Base-by-base conservation (phyloP, 805 yeast genomes). In the Maudiozyma turicensis region DNA sequence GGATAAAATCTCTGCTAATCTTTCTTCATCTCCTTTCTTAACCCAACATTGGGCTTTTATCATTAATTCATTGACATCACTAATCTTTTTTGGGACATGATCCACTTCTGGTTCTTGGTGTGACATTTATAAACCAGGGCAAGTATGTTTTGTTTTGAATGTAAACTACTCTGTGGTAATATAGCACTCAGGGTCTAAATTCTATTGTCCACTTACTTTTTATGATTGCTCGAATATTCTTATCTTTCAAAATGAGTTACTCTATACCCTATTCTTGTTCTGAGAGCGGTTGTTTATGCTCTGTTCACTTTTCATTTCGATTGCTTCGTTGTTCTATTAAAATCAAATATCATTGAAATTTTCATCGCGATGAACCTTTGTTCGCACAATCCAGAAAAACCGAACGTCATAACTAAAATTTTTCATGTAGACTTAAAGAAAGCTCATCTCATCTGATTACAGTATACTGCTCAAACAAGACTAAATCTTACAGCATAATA, bases 1-100 rank as follows among this genome's bases (percentile, higher is more conserved):
- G 15, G 90, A 87, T 43, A 93, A 70, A 41, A 93, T 80, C 63
- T 93, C 99, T 1, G 98, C 97, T 34, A 81, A 64, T 52, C 96
- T 73, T 52, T 74, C 76, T 54, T 84, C 89, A 31, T 80, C 86
- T 59, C 89, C 96, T 64, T 93, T 91, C 51, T 72, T 72, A 6
- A 86, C 95, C 66, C 74, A 84, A 28, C 88, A 84, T 63, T 87
- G 88, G 61, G 95, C 85, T 14, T 96, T 96, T 3, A 82, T 73
- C 7, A 75, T 64, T 32, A 87, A 71, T 50, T 82, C 86, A 7
- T 75, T 78, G 0, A 68, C 59, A 20, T 55, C 57, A 11, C 56
- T 57, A 8, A 71, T 50, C 47, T 59, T 61, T 48, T 55, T 58
- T 7, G 65, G 57, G 32, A 58, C 53, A 5, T 58, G 65, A 6